phyloP scores from a whole-genome alignment of 139 green algal species.

The Pseudopediastrum boryanum region DNA sequence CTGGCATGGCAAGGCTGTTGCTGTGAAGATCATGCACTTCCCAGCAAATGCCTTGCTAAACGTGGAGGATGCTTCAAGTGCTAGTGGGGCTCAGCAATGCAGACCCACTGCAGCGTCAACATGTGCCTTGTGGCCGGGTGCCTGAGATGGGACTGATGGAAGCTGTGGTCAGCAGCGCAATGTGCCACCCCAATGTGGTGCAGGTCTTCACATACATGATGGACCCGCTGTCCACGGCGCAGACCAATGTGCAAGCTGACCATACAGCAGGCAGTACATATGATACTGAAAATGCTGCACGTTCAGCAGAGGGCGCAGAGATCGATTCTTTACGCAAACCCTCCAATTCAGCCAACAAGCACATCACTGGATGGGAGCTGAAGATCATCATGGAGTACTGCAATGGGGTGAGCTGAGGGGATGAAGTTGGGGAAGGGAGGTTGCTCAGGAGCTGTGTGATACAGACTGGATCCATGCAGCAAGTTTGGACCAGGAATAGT shows the following conservation, averaged over 20 bases:
- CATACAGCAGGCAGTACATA: not conserved
- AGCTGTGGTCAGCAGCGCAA: slow-evolving; percentile 35
- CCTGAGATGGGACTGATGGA: slow-evolving; percentile 42
- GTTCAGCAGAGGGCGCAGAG: too few species aligned
- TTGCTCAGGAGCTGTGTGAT: too few species aligned
- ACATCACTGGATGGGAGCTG: slow-evolving; percentile 39
- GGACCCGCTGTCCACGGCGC: slow-evolving; percentile 1
- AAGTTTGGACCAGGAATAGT: too few species aligned
- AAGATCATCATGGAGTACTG: slow-evolving; percentile 59
- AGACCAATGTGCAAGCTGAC: too few species aligned
- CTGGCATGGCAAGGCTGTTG: slow-evolving; percentile 3
- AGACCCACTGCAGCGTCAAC: not conserved
- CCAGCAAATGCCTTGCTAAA: slow-evolving; percentile 12
- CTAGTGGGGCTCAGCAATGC: not conserved
- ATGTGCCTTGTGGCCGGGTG: not conserved
- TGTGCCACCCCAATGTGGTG: slow-evolving; percentile 33
- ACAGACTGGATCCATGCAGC: too few species aligned
- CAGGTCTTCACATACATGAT: slow-evolving; percentile 36
- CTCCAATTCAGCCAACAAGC: not conserved
- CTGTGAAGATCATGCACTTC: slow-evolving; percentile 31
- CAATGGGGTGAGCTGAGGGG: slow-evolving; percentile 42
- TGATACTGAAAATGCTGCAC: not conserved
- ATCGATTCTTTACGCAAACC: too few species aligned
- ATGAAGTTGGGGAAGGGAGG: too few species aligned
- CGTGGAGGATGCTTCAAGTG: not conserved